Evolutionary conservation across 148 eudicot genomes (phyloP).

Genomic region (Vaccinium myrtillus): DNA sequence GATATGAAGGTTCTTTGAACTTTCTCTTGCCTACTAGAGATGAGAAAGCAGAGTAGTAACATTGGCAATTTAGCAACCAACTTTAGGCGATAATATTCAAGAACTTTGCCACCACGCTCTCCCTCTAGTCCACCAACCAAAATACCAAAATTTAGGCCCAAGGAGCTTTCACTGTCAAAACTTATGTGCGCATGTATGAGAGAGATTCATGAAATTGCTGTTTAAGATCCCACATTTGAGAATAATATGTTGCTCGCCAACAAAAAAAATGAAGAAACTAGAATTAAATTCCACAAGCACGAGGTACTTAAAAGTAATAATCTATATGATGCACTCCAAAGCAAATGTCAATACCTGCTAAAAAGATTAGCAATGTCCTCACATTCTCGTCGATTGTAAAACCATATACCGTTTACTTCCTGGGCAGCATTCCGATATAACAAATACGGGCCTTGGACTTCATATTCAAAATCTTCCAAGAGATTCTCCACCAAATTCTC

Average conservation of each 20-base stretch:
- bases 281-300: not conserved
- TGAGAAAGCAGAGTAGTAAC: not conserved
- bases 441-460: constrained; percentile 79
- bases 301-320: not conserved
- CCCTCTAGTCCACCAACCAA: not conserved
- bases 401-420: constrained; percentile 95
- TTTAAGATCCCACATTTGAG: not conserved
- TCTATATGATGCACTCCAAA: not conserved
- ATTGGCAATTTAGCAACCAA: not conserved
- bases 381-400: constrained; percentile 82
- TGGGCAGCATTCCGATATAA: constrained; percentile 80
- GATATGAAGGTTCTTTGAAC: not conserved
- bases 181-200: not conserved
- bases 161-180: not conserved
- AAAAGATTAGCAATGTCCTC: constrained; percentile 83
- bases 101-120: not conserved
- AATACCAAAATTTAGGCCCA: not conserved
- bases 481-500: constrained; percentile 90
- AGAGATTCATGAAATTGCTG: not conserved
- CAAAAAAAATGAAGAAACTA: not conserved
- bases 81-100: not conserved
- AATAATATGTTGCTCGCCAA: not conserved
- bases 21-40: not conserved
- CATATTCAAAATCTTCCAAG: constrained; percentile 85
- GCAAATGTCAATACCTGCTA: constrained; percentile 47